These are phyloP conservation scores for Fraxinus sp. DNA, from an alignment of 305 asterid genomes.

Conservation along the genomic window DNA sequence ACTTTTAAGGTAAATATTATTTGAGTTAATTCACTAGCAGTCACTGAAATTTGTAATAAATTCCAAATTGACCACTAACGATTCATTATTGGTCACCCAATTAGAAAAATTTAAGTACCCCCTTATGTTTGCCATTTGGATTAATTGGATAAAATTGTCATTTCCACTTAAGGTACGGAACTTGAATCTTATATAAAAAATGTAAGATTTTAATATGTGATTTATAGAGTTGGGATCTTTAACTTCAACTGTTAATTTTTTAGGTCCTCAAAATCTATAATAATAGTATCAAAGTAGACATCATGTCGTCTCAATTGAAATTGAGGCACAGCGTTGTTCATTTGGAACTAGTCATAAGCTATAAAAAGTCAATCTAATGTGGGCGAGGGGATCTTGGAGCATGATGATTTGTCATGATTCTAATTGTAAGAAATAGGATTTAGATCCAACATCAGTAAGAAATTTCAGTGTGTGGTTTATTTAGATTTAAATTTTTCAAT, in stretches of 20 bases:
- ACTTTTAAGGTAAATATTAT: too few relatives aligned
- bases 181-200: background rate
- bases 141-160: background rate
- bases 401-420: background rate
- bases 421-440: background rate
- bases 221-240: too few relatives aligned
- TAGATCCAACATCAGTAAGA: background rate
- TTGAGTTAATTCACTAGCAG: background rate
- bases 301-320: background rate
- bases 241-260: background rate
- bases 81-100: background rate
- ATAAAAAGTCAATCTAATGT: background rate
- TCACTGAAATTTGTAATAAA: background rate
- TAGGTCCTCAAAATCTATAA: background rate
- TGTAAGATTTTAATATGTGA: background rate
- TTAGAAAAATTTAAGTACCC: background rate
- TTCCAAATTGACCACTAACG: background rate
- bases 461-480: background rate
- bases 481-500: too few relatives aligned
- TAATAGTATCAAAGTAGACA: background rate
- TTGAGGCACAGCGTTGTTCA: background rate
- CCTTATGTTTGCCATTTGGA: background rate
- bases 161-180: background rate
- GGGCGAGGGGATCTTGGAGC: background rate
- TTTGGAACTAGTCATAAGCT: background rate